Evolutionary conservation across 306 rosid species (phyloP), one percentile per base, ranked within the genome.

Genomic region (Glycine latifolia): DNA sequence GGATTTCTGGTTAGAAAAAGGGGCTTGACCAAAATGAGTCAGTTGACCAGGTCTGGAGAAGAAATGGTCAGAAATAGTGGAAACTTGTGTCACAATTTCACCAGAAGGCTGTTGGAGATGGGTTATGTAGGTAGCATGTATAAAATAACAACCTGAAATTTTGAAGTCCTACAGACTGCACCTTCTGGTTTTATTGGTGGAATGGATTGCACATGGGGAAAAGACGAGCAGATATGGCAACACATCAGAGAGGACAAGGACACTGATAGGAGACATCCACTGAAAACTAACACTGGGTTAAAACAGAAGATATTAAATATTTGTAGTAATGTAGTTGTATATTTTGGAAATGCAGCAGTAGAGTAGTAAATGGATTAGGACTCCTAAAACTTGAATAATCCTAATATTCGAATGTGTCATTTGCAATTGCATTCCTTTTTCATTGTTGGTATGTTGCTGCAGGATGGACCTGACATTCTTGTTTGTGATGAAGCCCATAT

Each of bases 401-500:
- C 75, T 53, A 17, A 17, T 60, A 16, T 78, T 43, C 56, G 46
- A 65, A n/a, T 3, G 8, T 41, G 26, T 73, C 56, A 72, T 71
- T 80, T 79, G 67, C 49, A 65, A 66, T 77, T 77, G 59, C 79
- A 82, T 78, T 71, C 53, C 68, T 71, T 63, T 65, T 72, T 86
- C 69, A 43, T 75, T 47, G 39, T 73, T 55, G 66, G 60, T 55
- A n/a, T 81, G 71, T 76, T 63, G 76, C 84, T 71, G 81, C 87
- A 95, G 99, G 97, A 93, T 47, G 99, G 99, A 77, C 97, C 99
- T 1, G 99, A 95, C 85, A 90, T 95, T 85, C 98, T 95, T 82
- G 97, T 95, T 61, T 95, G 99, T 88, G 99, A 95, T 73, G 98
- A 95, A 88, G 99, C 99, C 80, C 99, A 95, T 82, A 87, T 95